Evolutionary conservation across 148 eudicot genomes (phyloP), one percentile per base, ranked within the genome.

Genomic region (Polygonum maritimum): DNA sequence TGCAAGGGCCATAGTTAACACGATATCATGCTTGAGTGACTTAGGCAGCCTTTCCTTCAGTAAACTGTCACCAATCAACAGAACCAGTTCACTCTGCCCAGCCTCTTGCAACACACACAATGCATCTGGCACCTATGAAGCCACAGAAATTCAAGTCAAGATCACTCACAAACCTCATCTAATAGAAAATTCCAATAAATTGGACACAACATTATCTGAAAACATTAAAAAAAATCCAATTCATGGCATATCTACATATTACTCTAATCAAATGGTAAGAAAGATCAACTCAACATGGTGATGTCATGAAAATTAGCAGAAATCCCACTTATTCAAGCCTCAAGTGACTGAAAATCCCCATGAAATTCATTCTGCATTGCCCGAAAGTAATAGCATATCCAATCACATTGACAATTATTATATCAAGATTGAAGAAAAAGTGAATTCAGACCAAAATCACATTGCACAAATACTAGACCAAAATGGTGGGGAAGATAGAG

Each of bases 21-120:
- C 91, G 69, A 92, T 74, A 77, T 92, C 98, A 82, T 96, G 99
- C 91, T 96, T 96, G 77, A 91, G 89, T 60, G 99, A 85, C 86
- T 96, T 96, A 54, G 97, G 88, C 77, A 92, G 83, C 78, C 91
- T 87, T 86, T 96, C 98, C 80, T 82, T 89, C 83, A 96, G 80
- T 88, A 96, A 86, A 67, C 84, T 84, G 77, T 88, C 97, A 16
- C 97, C 99, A 76, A 92, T 87, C 78, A 88, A 87, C 80, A 92
- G 91, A 80, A 96, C 99, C 78, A 92, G 60, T 75, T 92, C 94
- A 65, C 86, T 75, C 82, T 95, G 97, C 72, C 98, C 99, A 49
- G 91, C 86, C 80, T 96, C 99, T 91, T 96, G 99, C 83, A 96
- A 74, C 48, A 96, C 89, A 81, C 93, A 91, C 78, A 96, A 70